Evolutionary conservation across 768 basidiomycete species (phyloP).

Genomic region (Mrakia frigida): DNA sequence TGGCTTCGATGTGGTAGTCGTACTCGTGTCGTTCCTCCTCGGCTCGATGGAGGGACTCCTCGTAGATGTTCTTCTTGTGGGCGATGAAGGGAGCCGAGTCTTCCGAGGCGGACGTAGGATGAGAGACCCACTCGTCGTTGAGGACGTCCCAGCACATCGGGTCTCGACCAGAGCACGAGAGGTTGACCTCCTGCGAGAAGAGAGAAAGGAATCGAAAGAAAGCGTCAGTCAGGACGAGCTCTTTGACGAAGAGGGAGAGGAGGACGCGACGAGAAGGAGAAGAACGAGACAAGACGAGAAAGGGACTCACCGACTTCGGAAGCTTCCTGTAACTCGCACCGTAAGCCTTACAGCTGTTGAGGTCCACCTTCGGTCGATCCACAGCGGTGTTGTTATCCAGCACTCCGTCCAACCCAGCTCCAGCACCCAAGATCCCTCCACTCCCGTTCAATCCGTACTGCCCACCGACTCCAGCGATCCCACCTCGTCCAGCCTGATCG

Average conservation of each 20-base stretch:
- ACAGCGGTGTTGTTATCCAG: slow-evolving; percentile 65
- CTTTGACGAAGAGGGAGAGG: too few species aligned
- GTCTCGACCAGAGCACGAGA: slow-evolving; percentile 92
- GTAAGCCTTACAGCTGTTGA: slow-evolving; percentile 50
- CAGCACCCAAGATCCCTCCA: slow-evolving; percentile 43
- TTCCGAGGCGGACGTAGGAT: slow-evolving; percentile 96
- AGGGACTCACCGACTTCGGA: slow-evolving; percentile 69
- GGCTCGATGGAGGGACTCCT: slow-evolving; percentile 91
- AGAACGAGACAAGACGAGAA: not conserved
- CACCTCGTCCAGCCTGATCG: slow-evolving; percentile 53
- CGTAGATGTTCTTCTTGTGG: slow-evolving; percentile 94
- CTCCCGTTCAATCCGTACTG: slow-evolving; percentile 32
- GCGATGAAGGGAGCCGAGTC: slow-evolving; percentile 81
- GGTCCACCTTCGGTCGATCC: slow-evolving; percentile 66
- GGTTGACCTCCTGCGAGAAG: slow-evolving; percentile 63
- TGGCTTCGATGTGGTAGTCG: slow-evolving; percentile 87
- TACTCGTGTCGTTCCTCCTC: slow-evolving; percentile 99
- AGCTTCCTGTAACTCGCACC: slow-evolving; percentile 91
- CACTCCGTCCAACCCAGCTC: slow-evolving; percentile 68
- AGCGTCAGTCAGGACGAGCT: not conserved
- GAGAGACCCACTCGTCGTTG: slow-evolving; percentile 97
- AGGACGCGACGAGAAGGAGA: slow-evolving; percentile 14
- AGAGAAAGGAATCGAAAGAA: not conserved
- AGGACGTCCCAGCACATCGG: slow-evolving; percentile 90
- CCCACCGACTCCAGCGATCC: slow-evolving; percentile 37